A percentile compares a stretch with the other conserved stretches of the same genome.
phyloP scores from a whole-genome alignment of 1,284 basidiomycete species.

The Austropuccinia psidii region DNA sequence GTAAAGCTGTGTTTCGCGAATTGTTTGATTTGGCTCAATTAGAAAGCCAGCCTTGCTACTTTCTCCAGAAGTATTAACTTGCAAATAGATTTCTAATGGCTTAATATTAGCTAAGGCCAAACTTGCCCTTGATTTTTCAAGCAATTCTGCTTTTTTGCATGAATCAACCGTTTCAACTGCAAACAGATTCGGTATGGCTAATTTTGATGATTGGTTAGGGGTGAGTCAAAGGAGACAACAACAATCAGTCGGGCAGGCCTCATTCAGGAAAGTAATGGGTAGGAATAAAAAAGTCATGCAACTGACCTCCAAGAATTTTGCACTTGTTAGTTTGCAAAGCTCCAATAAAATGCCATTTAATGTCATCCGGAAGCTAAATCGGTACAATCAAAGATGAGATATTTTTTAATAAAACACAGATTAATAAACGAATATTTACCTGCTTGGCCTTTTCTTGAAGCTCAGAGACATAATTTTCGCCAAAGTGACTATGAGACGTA shows the following conservation, averaged over 20 bases:
- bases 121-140: constrained; percentile 66
- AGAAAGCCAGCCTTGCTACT: constrained; percentile 74
- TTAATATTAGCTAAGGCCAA: constrained; percentile 50
- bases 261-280: not conserved
- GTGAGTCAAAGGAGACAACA: constrained; percentile 28
- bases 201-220: not conserved
- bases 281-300: not conserved
- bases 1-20: constrained; percentile 53
- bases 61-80: constrained; percentile 92
- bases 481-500: constrained; percentile 62
- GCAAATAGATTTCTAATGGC: constrained; percentile 70
- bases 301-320: constrained; percentile 74
- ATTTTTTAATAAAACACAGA: not conserved
- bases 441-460: constrained; percentile 75
- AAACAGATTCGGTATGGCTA: constrained; percentile 81
- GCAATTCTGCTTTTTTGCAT: constrained; percentile 67
- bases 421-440: constrained; percentile 51
- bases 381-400: not conserved
- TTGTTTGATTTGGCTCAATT: constrained; percentile 39
- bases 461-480: constrained; percentile 97
- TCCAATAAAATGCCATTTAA: constrained; percentile 96
- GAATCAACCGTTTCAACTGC: constrained; percentile 86
- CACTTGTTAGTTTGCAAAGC: constrained; percentile 91
- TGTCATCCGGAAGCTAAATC: constrained; percentile 64
- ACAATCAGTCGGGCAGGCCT: not conserved